Evolutionary conservation across 2,329 filamentous ascomycete genomes (phyloP), one percentile per base, ranked within the genome.

Genomic region (Pestalotiopsis fici): DNA sequence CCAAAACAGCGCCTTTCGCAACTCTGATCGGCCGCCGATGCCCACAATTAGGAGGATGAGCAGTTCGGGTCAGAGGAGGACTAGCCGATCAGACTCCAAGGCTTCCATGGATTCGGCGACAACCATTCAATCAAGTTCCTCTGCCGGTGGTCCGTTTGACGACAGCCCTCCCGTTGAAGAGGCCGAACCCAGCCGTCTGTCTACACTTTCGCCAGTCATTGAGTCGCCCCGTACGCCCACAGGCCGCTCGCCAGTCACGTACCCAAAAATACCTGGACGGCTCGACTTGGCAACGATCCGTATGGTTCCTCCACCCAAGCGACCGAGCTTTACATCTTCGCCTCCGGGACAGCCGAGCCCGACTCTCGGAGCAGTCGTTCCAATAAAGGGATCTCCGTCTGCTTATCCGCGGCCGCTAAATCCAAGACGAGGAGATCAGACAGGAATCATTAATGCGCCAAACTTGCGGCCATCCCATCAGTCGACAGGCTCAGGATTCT

Each of bases 181-280:
- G 6, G 74, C 73, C 12, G 71, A 75, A 37, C 62, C 75, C 68
- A 64, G 74, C 69, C 66, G 70, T 37, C 65, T 75, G 18, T 75
- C 76, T 1, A 80, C 78, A 57, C 78, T 87, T 4, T 85, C 85
- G 0, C 85, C 85, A 1, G 85, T 87, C 5, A 77, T 77, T 13
- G 85, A 87, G 71, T 85, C 83, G 0, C 84, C 83, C 2, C 74
- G 47, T 12, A 59, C 74, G 15, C 75, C 78, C 7, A 71, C 72
- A 39, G 73, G 77, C 25, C 75, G 75, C 18, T 77, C 79, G 39
- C 77, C 78, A 15, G 77, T 78, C 28, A 72, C 65, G 11, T 78
- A 79, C 56, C 74, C 77, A 9, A 74, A 71, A 35, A 71, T 75
- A 18, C 68, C 72, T n/a, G 75, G 74, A 43, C 73, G 73, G 9